Percentiles rank a stretch among this genome's conserved stretches.
phyloP scores from a whole-genome alignment of 2,329 filamentous ascomycete species.

The Diaporthe eres region DNA sequence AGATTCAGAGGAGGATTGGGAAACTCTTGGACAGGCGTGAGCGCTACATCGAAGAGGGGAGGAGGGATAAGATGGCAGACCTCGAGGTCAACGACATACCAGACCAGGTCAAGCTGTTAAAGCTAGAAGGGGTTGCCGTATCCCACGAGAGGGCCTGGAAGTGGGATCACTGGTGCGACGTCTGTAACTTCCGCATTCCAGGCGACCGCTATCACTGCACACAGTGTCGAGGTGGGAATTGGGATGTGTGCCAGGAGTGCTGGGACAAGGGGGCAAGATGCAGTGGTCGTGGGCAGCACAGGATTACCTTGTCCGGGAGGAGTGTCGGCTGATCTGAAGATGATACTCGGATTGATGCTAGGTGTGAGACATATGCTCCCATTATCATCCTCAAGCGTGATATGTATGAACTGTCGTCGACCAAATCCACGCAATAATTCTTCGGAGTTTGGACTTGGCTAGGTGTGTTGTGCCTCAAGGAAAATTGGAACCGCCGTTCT shows the following conservation, averaged over 20 bases:
- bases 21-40: conserved; percentile 11
- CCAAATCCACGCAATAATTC: too few species aligned
- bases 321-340: not conserved
- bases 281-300: conserved; percentile 14
- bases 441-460: too few species aligned
- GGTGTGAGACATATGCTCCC: not conserved
- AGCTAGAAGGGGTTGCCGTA: not conserved
- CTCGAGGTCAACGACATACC: conserved; percentile 19
- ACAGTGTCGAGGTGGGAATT: conserved; percentile 8
- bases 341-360: not conserved
- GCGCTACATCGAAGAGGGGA: conserved; percentile 18
- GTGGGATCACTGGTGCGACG: conserved; percentile 6
- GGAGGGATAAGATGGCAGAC: not conserved
- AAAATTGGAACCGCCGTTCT: too few species aligned
- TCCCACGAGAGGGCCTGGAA: conserved; percentile 7
- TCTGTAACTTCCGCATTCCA: conserved; percentile 8
- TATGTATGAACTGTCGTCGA: not conserved
- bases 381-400: not conserved
- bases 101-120: conserved; percentile 6
- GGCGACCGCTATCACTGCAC: conserved; percentile 7
- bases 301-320: not conserved
- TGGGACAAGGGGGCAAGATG: conserved; percentile 17
- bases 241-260: conserved; percentile 13
- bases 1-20: conserved; percentile 1
- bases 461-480: too few species aligned